These are phyloP conservation scores for Yamadazyma scolyti DNA, from an alignment of 805 yeast species.

Conservation along the genomic window DNA sequence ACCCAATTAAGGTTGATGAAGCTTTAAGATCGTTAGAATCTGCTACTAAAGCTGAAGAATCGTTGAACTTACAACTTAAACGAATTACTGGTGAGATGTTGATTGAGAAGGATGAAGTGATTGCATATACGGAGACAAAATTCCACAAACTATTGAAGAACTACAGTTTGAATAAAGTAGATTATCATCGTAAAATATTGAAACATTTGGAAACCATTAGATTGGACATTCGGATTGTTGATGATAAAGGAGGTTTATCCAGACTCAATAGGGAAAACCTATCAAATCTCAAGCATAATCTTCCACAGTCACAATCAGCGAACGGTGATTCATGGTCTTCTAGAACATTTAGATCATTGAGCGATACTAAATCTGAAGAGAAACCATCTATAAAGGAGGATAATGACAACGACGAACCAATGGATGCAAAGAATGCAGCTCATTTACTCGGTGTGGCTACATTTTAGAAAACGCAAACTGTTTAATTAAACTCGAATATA, in stretches of 20 bases:
- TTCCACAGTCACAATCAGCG: constrained; percentile 40
- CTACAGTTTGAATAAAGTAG: constrained; percentile 68
- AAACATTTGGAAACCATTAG: constrained; percentile 69
- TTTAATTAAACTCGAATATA: neutral
- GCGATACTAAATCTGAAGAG: constrained; percentile 13
- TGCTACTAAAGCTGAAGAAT: constrained; percentile 73
- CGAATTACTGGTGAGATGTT: constrained; percentile 84
- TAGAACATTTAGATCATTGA: constrained; percentile 33
- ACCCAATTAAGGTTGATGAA: constrained; percentile 87
- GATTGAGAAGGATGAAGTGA: constrained; percentile 61
- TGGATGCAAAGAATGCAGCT: constrained; percentile 86
- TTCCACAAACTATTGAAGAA: constrained; percentile 53
- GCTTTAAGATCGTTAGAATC: constrained; percentile 76
- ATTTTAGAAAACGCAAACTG: constrained; percentile 26
- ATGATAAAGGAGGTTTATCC: constrained; percentile 74
- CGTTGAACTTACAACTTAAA: constrained; percentile 70
- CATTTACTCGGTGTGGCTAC: constrained; percentile 72
- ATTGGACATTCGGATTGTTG: constrained; percentile 69
- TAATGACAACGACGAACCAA: constrained; percentile 21
- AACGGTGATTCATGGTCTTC: constrained; percentile 45
- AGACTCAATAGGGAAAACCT: constrained; percentile 73
- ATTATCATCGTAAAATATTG: constrained; percentile 79
- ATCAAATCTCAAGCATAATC: constrained; percentile 40
- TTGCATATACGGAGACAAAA: constrained; percentile 54
- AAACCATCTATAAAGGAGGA: constrained; percentile 3